Evolutionary conservation across 352 stramenopile species (phyloP).

Genomic region (Globisporangium ultimum): DNA sequence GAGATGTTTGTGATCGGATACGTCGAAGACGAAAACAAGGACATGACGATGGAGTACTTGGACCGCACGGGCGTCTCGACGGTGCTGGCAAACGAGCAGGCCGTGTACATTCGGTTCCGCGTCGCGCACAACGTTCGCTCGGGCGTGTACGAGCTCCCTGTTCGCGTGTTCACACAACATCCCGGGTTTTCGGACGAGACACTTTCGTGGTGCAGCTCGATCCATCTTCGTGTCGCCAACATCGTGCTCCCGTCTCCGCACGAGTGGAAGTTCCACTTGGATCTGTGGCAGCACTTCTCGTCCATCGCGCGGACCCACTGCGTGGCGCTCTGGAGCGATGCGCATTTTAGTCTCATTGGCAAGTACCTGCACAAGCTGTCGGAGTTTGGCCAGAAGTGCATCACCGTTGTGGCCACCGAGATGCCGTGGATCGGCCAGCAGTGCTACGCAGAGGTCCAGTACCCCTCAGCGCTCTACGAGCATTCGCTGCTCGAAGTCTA

Average conservation of each 20-base stretch:
- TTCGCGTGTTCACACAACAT: constrained; percentile 64
- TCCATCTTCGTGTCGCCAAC: constrained; percentile 50
- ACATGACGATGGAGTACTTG: constrained; percentile 60
- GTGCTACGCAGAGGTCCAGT: constrained; percentile 65
- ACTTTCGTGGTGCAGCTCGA: constrained; percentile 54
- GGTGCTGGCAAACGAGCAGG: constrained; percentile 32
- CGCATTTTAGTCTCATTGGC: constrained; percentile 67
- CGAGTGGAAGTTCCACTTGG: constrained; percentile 63
- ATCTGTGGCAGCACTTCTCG: constrained; percentile 76
- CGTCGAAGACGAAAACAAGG: constrained; percentile 56
- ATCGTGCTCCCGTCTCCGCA: constrained; percentile 42
- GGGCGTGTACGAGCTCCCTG: constrained; percentile 59
- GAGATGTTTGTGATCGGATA: constrained; percentile 54
- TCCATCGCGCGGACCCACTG: constrained; percentile 52
- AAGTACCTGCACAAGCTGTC: constrained; percentile 52
- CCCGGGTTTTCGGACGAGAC: constrained; percentile 65
- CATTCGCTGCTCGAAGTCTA: constrained; percentile 65
- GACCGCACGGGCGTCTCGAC: constrained; percentile 31
- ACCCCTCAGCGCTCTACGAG: constrained; percentile 69
- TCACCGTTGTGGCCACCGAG: constrained; percentile 71
- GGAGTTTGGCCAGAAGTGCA: constrained; percentile 68
- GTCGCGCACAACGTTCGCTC: constrained; percentile 28
- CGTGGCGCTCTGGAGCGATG: constrained; percentile 56
- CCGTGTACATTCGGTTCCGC: constrained; percentile 55
- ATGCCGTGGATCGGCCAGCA: constrained; percentile 78